These are phyloP conservation scores for Gnomoniopsis sp. DNA, from an alignment of 2,329 filamentous ascomycete genomes.

Conservation along the genomic window DNA sequence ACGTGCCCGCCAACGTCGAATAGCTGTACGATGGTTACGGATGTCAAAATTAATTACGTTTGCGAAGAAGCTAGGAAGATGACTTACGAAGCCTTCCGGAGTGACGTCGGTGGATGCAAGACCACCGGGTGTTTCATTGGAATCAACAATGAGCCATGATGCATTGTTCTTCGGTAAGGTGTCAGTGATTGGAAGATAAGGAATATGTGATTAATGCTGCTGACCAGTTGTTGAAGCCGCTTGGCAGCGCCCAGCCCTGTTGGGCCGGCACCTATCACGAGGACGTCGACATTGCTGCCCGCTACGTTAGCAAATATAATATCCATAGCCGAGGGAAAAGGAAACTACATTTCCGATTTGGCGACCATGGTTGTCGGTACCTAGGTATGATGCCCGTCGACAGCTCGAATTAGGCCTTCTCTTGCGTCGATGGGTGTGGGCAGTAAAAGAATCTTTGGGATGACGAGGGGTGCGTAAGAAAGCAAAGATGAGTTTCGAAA, in stretches of 20 bases:
- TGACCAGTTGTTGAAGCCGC: constrained; percentile 95
- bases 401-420: too few species aligned
- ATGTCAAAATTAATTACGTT: neutral
- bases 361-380: too few species aligned
- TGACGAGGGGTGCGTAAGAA: too few species aligned
- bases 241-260: constrained; percentile 98
- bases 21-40: constrained; percentile 56
- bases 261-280: constrained; percentile 96
- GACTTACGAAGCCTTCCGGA: constrained; percentile 88
- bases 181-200: constrained; percentile 19
- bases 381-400: too few species aligned
- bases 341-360: too few species aligned
- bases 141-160: constrained; percentile 95
- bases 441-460: too few species aligned
- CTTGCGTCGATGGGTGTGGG: too few species aligned
- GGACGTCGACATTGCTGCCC: constrained; percentile 85
- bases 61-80: neutral
- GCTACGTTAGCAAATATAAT: too few species aligned
- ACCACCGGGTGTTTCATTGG: constrained; percentile 87
- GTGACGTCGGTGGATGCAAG: constrained; percentile 94
- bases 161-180: constrained; percentile 66
- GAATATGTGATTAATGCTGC: too few species aligned
- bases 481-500: too few species aligned
- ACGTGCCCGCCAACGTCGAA: constrained; percentile 99
- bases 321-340: too few species aligned